A percentile compares a stretch with the other conserved stretches of the same genome.
Evolutionary conservation across 2,329 filamentous ascomycete genomes (phyloP).

Genomic region (Rutstroemia sydowiana): DNA sequence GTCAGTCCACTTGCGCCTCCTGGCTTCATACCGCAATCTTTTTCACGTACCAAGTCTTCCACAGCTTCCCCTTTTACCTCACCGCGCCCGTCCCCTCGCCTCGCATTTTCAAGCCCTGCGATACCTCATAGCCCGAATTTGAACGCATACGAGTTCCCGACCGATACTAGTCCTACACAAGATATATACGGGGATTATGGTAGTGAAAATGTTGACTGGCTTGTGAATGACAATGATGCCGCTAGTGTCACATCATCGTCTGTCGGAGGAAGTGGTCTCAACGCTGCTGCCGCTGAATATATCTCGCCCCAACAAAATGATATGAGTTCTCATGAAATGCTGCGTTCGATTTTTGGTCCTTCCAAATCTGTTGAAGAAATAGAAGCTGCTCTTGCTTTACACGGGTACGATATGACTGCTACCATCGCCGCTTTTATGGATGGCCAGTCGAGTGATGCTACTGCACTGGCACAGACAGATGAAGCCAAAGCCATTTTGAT

Average conservation of each 20-base stretch:
- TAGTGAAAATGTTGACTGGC: conserved; percentile 93
- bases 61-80: conserved; percentile 88
- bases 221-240: conserved; percentile 83
- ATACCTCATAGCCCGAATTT: conserved; percentile 92
- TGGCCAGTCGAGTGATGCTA: conserved; percentile 46
- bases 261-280: conserved; percentile 59
- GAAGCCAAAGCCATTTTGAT: conserved; percentile 66
- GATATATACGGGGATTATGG: conserved; percentile 89
- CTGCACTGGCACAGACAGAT: conserved; percentile 37
- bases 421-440: conserved; percentile 89
- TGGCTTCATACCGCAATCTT: conserved; percentile 71
- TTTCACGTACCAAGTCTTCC: conserved; percentile 69
- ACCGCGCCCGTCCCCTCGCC: conserved; percentile 82
- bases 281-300: conserved; percentile 76
- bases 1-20: conserved; percentile 80
- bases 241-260: conserved; percentile 74
- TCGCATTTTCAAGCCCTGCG: conserved; percentile 79
- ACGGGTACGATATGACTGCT: conserved; percentile 88
- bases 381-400: conserved; percentile 77
- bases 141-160: conserved; percentile 90
- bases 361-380: conserved; percentile 90
- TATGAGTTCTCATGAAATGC: conserved; percentile 97
- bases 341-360: conserved; percentile 87
- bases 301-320: conserved; percentile 62
- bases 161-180: conserved; percentile 69